phyloP scores from a whole-genome alignment of 1,284 basidiomycete species.

The Fomitopsis schrenkii region DNA sequence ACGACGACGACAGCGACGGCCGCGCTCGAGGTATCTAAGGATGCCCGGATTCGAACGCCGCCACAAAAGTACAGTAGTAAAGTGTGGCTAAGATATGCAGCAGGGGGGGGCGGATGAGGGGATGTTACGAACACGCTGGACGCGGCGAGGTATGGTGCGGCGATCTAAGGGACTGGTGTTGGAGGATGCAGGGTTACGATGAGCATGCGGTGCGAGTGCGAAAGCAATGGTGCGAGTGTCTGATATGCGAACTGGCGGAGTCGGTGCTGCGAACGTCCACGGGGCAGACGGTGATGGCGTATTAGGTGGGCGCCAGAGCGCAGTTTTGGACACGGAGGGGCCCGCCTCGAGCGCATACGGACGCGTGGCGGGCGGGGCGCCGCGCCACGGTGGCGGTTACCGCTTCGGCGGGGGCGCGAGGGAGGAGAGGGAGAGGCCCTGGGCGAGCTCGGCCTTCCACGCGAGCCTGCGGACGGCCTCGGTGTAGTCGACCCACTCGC shows the following conservation, averaged over 20 bases:
- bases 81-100: slow-evolving; percentile 14
- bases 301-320: background rate
- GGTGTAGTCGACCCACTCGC: slow-evolving; percentile 83
- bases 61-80: slow-evolving; percentile 4
- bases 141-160: background rate
- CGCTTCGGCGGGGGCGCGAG: slow-evolving; percentile 57
- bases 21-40: slow-evolving; percentile 1
- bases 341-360: background rate
- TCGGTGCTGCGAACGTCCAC: background rate
- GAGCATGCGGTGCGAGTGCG: slow-evolving; percentile 1
- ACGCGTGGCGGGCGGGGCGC: background rate
- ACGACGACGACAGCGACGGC: background rate
- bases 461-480: slow-evolving; percentile 68
- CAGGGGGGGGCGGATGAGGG: background rate
- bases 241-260: background rate
- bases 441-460: slow-evolving; percentile 77
- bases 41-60: background rate
- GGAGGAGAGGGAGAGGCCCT: slow-evolving; percentile 65
- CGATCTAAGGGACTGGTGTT: background rate
- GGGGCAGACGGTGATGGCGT: background rate
- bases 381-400: slow-evolving; percentile 14
- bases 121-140: background rate
- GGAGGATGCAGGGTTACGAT: background rate
- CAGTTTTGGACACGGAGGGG: background rate
- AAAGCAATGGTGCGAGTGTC: slow-evolving; percentile 9